phyloP scores from a whole-genome alignment of 2,329 filamentous ascomycete species.

The Nothomitra cinnamomea region DNA sequence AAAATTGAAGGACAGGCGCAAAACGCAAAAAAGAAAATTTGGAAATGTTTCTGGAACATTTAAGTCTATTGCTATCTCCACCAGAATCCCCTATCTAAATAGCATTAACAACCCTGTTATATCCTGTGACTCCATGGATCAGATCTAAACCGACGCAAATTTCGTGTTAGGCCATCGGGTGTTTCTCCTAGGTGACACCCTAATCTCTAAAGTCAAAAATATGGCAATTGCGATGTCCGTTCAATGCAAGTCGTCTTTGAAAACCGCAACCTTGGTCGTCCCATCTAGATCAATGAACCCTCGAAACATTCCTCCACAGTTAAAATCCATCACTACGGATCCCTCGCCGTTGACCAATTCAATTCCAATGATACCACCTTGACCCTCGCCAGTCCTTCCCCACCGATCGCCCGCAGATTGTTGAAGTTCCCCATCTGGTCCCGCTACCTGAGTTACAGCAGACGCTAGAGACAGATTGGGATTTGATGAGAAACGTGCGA shows the following conservation, averaged over 20 bases:
- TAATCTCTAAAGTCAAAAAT: neutral
- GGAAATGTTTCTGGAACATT: too few species aligned
- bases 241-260: conserved; percentile 26
- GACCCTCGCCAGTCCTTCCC: conserved; percentile 57
- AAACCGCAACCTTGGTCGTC: conserved; percentile 38
- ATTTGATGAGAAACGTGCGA: conserved; percentile 43
- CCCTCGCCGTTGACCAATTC: conserved; percentile 37
- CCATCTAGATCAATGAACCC: conserved; percentile 55
- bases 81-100: too few species aligned
- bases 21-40: too few species aligned
- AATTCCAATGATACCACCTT: conserved; percentile 75
- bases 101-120: too few species aligned
- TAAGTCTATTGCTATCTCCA: too few species aligned
- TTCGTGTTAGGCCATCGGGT: too few species aligned
- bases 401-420: conserved; percentile 57
- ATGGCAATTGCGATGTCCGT: neutral
- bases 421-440: conserved; percentile 55
- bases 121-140: too few species aligned
- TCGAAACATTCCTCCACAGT: conserved; percentile 77
- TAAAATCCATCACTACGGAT: conserved; percentile 58
- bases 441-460: conserved; percentile 49
- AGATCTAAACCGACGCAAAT: too few species aligned
- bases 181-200: neutral
- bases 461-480: conserved; percentile 30
- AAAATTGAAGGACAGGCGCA: too few species aligned